Base-by-base conservation (phyloP, 345 rosid species). In the Citrus trifoliata region DNA sequence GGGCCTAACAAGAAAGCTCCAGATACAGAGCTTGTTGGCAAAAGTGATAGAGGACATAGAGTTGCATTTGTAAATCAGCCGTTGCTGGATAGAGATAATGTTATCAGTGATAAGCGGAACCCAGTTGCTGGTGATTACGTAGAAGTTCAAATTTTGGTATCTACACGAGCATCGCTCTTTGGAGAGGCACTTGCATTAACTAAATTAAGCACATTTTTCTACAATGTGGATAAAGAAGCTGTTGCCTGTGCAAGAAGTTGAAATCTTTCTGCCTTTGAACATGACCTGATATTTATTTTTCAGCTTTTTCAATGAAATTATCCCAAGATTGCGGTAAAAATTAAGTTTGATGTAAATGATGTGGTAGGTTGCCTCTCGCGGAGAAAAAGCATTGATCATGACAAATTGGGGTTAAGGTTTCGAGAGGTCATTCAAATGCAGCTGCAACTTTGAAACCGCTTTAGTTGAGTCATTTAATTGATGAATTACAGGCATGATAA, bases 1-100 rank as follows among this genome's bases (percentile, higher is more conserved):
- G 98, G 99, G 74, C 96, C 95, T 42, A 95, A 92, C 85, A 92
- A 85, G 85, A 88, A 95, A 88, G 96, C 96, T 78, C 99, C 97
- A 5, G 92, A 89, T 59, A 89, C 91, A 12, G 97, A 95, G 78
- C 92, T 95, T 22, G 89, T 92, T 0, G 99, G 98, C 37, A 95
- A 91, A 88, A 95, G 88, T 12, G 97, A 95, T 70, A 87, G 95
- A 87, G 94, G 94, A 35, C 99, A 93, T 56, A 72, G 93, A 76
- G 95, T 95, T 69, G 82, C 88, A 67, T 95, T 95, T 69, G 60
- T 79, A 5, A 88, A 70, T 22, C 76, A 82, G 58, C 92, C 92
- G 2, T 22, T 95, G 78, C 80, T 76, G 27, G 78, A 85, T 37
- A 88, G 83, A 74, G 83, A 77, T 24, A 67, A 80, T 48, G 76